phyloP scores from a whole-genome alignment of 495 filamentous ascomycete genomes.

The Neurospora discreta region DNA sequence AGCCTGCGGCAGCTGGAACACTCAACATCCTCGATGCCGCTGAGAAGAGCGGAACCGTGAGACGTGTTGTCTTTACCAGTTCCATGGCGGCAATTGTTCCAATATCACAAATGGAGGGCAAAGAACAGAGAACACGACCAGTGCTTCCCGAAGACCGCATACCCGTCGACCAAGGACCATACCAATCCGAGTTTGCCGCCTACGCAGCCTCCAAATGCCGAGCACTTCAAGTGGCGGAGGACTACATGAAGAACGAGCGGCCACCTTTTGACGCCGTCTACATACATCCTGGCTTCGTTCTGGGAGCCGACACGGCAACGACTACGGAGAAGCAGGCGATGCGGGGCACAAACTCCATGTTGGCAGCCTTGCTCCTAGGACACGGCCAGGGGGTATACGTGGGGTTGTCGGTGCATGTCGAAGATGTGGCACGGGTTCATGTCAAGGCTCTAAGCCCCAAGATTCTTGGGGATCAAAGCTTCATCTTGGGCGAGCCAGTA shows the following conservation, averaged over 20 bases:
- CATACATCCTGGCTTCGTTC: constrained; percentile 34
- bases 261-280: constrained; percentile 36
- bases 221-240: constrained; percentile 31
- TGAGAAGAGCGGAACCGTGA: constrained; percentile 47
- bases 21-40: constrained; percentile 61
- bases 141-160: constrained; percentile 17
- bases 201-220: constrained; percentile 33
- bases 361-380: constrained; percentile 27
- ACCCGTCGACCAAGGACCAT: constrained; percentile 23
- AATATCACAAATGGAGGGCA: constrained; percentile 14
- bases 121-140: constrained; percentile 2
- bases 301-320: constrained; percentile 33
- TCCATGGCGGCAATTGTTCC: constrained; percentile 28
- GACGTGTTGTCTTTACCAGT: constrained; percentile 49
- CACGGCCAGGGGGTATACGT: constrained; percentile 17
- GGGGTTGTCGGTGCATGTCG: constrained; percentile 28
- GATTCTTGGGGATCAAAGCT: constrained; percentile 30
- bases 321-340: constrained; percentile 21
- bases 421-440: constrained; percentile 35
- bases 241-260: constrained; percentile 28
- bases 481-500: constrained; percentile 18
- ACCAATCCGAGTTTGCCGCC: constrained; percentile 23
- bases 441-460: constrained; percentile 28
- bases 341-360: constrained; percentile 26
- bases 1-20: constrained; percentile 64